Evolutionary conservation across 805 yeast genomes (phyloP).

Genomic region (Yamadazyma endophytica): DNA sequence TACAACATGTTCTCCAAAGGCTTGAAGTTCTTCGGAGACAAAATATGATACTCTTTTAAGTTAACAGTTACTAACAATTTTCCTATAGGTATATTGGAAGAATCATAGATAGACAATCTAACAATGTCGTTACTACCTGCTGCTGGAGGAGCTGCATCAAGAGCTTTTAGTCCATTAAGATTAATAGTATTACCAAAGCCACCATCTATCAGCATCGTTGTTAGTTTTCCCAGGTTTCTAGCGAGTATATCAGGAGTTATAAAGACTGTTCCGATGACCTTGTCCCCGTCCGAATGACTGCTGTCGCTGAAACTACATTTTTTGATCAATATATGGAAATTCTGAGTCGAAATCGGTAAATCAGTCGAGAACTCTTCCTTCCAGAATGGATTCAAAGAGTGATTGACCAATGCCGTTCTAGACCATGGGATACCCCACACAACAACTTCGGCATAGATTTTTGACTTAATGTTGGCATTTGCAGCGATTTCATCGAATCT

Average conservation of each 20-base stretch:
- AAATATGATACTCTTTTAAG: constrained; percentile 50
- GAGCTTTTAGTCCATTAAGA: constrained; percentile 13
- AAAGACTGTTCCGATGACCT: constrained; percentile 49
- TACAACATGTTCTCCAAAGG: constrained; percentile 59
- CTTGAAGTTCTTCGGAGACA: constrained; percentile 58
- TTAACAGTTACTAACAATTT: constrained; percentile 50
- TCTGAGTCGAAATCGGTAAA: constrained; percentile 51
- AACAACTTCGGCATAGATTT: constrained; percentile 63
- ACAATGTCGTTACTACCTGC: constrained; percentile 29
- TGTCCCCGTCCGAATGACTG: constrained; percentile 24
- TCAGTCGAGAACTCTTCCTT: constrained; percentile 70
- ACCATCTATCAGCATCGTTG: constrained; percentile 31
- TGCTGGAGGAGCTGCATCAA: constrained; percentile 3
- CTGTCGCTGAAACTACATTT: constrained; percentile 15
- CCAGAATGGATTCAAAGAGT: constrained; percentile 66
- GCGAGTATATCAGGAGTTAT: constrained; percentile 49
- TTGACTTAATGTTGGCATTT: constrained; percentile 10
- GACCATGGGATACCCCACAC: constrained; percentile 78
- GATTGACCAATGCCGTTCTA: constrained; percentile 61
- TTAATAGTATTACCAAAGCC: constrained; percentile 18
- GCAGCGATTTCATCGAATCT: constrained; percentile 36
- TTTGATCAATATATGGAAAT: constrained; percentile 47
- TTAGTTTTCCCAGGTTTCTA: constrained; percentile 23
- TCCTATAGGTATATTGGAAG: constrained; percentile 48
- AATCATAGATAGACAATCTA: constrained; percentile 43